phyloP scores from a whole-genome alignment of 805 yeast species.

The Ogataea thermomethanolica region DNA sequence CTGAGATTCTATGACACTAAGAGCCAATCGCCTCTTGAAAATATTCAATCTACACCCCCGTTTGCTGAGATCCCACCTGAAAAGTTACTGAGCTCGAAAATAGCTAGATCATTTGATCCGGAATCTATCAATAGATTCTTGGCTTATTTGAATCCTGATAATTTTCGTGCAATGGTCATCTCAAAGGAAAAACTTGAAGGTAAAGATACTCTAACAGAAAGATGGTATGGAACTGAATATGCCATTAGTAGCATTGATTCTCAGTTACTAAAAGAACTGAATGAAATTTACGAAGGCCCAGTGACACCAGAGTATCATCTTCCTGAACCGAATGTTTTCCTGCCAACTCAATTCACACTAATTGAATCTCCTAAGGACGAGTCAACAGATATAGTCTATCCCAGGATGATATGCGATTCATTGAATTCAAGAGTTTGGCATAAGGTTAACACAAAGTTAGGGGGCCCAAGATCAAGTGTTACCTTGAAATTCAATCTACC shows the following conservation, averaged over 20 bases:
- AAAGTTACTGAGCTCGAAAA: slow-evolving; percentile 53
- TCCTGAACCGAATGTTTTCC: slow-evolving; percentile 75
- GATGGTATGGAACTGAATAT: slow-evolving; percentile 92
- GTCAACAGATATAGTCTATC: slow-evolving; percentile 40
- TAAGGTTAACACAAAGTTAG: slow-evolving; percentile 84
- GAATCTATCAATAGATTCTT: slow-evolving; percentile 48
- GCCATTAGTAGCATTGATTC: slow-evolving; percentile 42
- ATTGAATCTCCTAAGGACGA: slow-evolving; percentile 44
- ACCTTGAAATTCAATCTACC: slow-evolving; percentile 65
- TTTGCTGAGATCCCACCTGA: slow-evolving; percentile 55
- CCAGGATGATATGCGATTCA: slow-evolving; percentile 55
- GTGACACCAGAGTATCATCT: slow-evolving; percentile 41
- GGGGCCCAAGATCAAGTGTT: slow-evolving; percentile 82
- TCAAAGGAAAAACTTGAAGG: slow-evolving; percentile 47
- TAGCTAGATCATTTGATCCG: slow-evolving; percentile 55
- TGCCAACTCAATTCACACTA: slow-evolving; percentile 68
- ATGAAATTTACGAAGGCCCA: slow-evolving; percentile 27
- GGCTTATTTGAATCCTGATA: slow-evolving; percentile 48
- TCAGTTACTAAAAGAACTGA: slow-evolving; percentile 35
- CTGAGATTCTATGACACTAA: slow-evolving; percentile 24
- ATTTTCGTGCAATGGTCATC: slow-evolving; percentile 56
- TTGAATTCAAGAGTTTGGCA: slow-evolving; percentile 68
- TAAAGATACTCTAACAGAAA: slow-evolving; percentile 49
- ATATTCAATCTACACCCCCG: slow-evolving; percentile 5
- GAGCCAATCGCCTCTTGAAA: slow-evolving; percentile 14